Evolutionary conservation across 495 filamentous ascomycete genomes (phyloP), one percentile per base, ranked within the genome.

Genomic region (Penicillium riverlandense): DNA sequence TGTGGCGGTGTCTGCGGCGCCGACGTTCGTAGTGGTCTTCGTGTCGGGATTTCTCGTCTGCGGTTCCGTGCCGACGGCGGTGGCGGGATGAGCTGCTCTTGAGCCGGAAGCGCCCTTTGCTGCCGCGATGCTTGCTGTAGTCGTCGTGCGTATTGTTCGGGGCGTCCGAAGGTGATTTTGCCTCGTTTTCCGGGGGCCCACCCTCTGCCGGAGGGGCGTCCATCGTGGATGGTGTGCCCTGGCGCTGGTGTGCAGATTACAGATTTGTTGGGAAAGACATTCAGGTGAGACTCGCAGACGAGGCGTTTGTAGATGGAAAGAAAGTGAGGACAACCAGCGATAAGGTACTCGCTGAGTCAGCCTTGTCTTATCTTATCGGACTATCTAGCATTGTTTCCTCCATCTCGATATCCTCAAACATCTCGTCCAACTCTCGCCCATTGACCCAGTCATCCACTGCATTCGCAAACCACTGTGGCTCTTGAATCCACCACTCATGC

Each of bases 91-190:
- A 43, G 15, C 47, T 50, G 34, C 54, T 57, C 41, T 70, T 85
- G 66, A 85, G 82, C 35, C 77, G 78, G 61, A 85, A 81, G 58
- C 69, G 79, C 7, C 56, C 47, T 67, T 69, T 49, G 44, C 43
- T 48, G 22, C 48, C 44, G 22, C 40, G 40, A 14, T 37, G 13
- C 27, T 47, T 31, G 6, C 47, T 35, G 38, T 63, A 54, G 4
- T 60, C 55, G 44, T 65, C 38, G 38, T 16, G 29, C 11, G 32
- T 45, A 9, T 29, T 13, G 11, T 33, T 37, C 10, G 13, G 31
- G 9, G 14, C 37, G 12, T 37, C 28, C 35, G 22, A 22, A 6
- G 2, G 22, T 6, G 4, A 6, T 22, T 22, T 22, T 22, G 22
- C 22, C 22, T 22, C 22, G 22, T 22, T 22, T 22, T 22, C 22